These are phyloP conservation scores for Zymoseptoria passerinii DNA, from an alignment of 2,329 filamentous ascomycete species.

Conservation along the genomic window DNA sequence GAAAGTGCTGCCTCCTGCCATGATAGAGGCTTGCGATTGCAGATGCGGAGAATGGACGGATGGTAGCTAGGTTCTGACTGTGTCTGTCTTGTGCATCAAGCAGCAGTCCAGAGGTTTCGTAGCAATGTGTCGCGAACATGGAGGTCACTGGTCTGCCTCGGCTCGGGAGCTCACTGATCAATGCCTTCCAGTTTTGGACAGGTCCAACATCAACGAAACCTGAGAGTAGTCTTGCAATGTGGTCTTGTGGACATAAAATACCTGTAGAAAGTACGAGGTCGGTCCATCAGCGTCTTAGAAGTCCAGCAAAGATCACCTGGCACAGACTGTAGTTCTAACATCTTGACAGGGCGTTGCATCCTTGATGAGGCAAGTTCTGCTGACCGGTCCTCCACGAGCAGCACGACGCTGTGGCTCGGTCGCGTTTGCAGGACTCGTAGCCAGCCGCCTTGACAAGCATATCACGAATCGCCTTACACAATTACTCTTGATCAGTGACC, in stretches of 20 bases:
- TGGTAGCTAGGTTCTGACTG: background rate
- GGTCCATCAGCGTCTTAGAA: too few species aligned
- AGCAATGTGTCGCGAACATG: background rate
- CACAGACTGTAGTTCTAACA: too few species aligned
- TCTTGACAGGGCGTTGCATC: too few species aligned
- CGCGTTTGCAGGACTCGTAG: background rate
- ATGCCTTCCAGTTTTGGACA: background rate
- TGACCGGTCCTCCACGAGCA: background rate
- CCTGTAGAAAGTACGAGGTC: too few species aligned
- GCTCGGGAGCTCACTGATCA: background rate
- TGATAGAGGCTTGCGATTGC: conserved; percentile 3
- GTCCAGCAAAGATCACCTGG: too few species aligned
- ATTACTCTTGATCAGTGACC: too few species aligned
- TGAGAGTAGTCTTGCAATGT: background rate
- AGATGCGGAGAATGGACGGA: background rate
- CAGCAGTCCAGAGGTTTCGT: background rate
- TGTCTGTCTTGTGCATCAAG: background rate
- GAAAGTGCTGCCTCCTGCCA: conserved; percentile 27
- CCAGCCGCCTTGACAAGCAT: background rate
- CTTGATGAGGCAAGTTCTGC: too few species aligned
- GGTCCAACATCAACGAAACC: background rate
- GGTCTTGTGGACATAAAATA: background rate
- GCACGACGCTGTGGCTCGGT: background rate
- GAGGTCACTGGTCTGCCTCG: background rate
- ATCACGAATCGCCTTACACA: background rate